Evolutionary conservation across 2,329 filamentous ascomycete genomes (phyloP).

Genomic region (Ophidiomyces ophidiicola): DNA sequence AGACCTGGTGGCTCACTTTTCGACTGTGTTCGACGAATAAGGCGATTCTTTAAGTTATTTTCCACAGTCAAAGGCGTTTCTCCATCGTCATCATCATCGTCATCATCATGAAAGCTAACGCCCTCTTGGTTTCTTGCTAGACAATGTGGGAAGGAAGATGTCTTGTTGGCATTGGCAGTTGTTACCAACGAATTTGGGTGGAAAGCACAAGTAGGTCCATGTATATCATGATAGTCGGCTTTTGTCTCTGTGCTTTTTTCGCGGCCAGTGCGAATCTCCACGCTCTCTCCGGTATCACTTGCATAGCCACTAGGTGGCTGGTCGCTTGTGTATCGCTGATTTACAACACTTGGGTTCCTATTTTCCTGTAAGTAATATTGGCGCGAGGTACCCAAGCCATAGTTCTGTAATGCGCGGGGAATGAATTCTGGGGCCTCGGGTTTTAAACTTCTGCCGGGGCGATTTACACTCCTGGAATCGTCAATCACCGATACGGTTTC

Average conservation of each 20-base stretch:
- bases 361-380: constrained; percentile 7
- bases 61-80: not conserved
- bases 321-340: not conserved
- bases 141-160: too few species aligned
- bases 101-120: not conserved
- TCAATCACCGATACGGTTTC: constrained; percentile 3
- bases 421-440: constrained; percentile 34
- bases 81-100: too few species aligned
- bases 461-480: constrained; percentile 1
- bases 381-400: not conserved
- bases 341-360: constrained; percentile 1
- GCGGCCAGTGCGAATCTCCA: constrained; percentile 11
- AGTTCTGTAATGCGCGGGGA: constrained; percentile 17
- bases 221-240: too few species aligned
- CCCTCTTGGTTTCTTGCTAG: not conserved
- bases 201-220: too few species aligned
- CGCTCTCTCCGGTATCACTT: constrained; percentile 13
- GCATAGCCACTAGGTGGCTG: constrained; percentile 10
- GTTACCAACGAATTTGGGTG: not conserved
- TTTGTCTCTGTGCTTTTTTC: constrained; percentile 1
- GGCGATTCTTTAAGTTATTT: constrained; percentile 1
- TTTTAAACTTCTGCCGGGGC: constrained; percentile 19
- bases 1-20: constrained; percentile 16
- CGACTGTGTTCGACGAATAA: constrained; percentile 13
- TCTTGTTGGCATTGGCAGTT: too few species aligned